These are phyloP conservation scores for Entrophospora sp. DNA, from an alignment of 192 early-diverging fungal species.

Conservation along the genomic window DNA sequence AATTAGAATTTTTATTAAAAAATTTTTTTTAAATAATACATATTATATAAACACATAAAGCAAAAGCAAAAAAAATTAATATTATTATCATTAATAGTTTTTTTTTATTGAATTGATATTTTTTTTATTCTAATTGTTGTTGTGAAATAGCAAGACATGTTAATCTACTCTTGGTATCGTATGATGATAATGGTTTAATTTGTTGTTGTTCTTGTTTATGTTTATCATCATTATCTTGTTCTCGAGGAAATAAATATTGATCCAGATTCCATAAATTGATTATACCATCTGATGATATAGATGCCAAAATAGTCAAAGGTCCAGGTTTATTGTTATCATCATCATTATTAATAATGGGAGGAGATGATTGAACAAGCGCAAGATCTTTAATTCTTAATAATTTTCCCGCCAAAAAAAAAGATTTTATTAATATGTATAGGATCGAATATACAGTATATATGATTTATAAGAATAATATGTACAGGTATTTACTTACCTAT, in stretches of 20 bases:
- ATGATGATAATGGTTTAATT: conserved; percentile 35
- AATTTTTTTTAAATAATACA: too few species aligned
- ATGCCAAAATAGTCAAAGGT: conserved; percentile 33
- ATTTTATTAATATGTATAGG: conserved; percentile 18
- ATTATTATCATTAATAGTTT: too few species aligned
- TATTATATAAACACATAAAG: too few species aligned
- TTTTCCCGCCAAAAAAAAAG: too few species aligned
- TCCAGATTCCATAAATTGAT: conserved; percentile 64
- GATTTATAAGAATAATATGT: conserved; percentile 24
- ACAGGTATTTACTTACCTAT: conserved; percentile 35
- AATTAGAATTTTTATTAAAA: too few species aligned
- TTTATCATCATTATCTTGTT: conserved; percentile 10
- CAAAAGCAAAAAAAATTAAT: too few species aligned
- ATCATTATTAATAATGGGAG: not conserved
- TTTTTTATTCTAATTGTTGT: too few species aligned
- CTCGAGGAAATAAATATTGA: conserved; percentile 20
- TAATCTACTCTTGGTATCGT: conserved; percentile 51
- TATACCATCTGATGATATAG: conserved; percentile 65
- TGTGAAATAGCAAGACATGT: conserved; percentile 32
- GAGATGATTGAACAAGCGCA: conserved; percentile 20
- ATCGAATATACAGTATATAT: conserved; percentile 18
- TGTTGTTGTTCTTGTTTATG: conserved; percentile 30
- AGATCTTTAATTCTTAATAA: conserved; percentile 39
- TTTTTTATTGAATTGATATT: too few species aligned
- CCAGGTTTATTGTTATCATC: too few species aligned